Evolutionary conservation across 305 asterid species (phyloP), one percentile per base, ranked within the genome.

Genomic region (Coffea humblotiana): DNA sequence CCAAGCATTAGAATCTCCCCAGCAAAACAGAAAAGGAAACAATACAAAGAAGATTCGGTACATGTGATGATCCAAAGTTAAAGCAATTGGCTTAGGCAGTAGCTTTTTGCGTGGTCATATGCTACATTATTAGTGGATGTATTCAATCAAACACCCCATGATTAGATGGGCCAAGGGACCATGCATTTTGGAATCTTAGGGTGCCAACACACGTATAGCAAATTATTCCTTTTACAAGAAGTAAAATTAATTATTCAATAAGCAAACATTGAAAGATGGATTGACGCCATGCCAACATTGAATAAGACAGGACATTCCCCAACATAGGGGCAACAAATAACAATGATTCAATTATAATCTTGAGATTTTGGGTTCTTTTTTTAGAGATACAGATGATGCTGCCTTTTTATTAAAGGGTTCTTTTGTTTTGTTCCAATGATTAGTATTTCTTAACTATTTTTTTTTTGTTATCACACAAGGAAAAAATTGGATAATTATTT

Each of bases 71-170:
- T 75, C 40, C 40, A 58, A 29, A 35, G 58, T 8, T 2, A 23
- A 61, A 66, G 56, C 54, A 54, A 47, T 8, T 10, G 13, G 11
- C 43, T 40, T n/a, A 19, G 14, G 14, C 15, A 14, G 10, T 23
- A 19, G 70, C 56, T 37, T 75, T 75, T 75, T 75, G 78, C 78
- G 14, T 75, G n/a, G 8, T 9, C 78, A 19, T 18, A 7, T 8
- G 21, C 51, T 4, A 21, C 21, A 40, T 40, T 40, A 40, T 27
- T 25, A 40, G 14, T 61, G 67, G 43, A 65, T 65, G 43, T 0
- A 40, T 40, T 40, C 43, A 40, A 3, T 29, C 70, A 61, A 75
- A 69, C 40, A 18, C 1, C 66, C 72, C 48, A 58, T 49, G 60
- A 77, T 49, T 35, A 37, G 40, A 69, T 27, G 74, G 56, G 65